Evolutionary conservation across 257 asterid genomes (phyloP).

Genomic region (Solanum peruvianum): DNA sequence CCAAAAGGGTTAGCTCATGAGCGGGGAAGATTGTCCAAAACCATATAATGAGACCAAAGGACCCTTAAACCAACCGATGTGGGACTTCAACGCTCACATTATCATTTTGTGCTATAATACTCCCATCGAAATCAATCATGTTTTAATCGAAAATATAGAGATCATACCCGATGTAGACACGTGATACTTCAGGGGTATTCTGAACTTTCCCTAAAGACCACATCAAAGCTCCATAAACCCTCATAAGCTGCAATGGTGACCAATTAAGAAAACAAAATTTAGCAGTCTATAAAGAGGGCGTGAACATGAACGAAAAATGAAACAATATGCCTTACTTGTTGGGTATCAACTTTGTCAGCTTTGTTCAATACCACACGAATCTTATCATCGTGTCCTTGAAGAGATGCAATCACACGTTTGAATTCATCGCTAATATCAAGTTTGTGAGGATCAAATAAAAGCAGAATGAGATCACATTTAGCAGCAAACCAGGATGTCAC

Average conservation of each 20-base stretch:
- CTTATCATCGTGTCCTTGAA: conserved; percentile 93
- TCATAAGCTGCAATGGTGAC: conserved; percentile 61
- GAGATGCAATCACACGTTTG: conserved; percentile 80
- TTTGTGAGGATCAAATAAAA: conserved; percentile 47
- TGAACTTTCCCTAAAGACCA: conserved; percentile 98
- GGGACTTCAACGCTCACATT: background rate
- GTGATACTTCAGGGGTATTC: conserved; percentile 88
- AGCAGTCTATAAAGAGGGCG: background rate
- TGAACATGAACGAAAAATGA: background rate
- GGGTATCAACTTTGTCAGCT: conserved; percentile 52
- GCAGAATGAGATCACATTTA: conserved; percentile 42
- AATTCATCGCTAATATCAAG: conserved; percentile 84
- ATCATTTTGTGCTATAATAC: background rate
- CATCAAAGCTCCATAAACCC: conserved; percentile 97
- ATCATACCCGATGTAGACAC: conserved; percentile 87
- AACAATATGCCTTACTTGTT: conserved; percentile 22
- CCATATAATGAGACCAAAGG: background rate
- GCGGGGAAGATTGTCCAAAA: background rate
- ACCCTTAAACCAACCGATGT: background rate
- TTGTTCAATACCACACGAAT: conserved; percentile 80
- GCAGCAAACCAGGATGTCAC: conserved; percentile 53
- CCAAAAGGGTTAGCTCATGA: background rate
- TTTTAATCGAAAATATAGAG: background rate
- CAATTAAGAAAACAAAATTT: background rate
- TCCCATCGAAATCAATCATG: background rate